A percentile compares a stretch with the other conserved stretches of the same genome.
Conservation (phyloP, 768 basidiomycete genomes). For the Boletus reticuloceps region DNA sequence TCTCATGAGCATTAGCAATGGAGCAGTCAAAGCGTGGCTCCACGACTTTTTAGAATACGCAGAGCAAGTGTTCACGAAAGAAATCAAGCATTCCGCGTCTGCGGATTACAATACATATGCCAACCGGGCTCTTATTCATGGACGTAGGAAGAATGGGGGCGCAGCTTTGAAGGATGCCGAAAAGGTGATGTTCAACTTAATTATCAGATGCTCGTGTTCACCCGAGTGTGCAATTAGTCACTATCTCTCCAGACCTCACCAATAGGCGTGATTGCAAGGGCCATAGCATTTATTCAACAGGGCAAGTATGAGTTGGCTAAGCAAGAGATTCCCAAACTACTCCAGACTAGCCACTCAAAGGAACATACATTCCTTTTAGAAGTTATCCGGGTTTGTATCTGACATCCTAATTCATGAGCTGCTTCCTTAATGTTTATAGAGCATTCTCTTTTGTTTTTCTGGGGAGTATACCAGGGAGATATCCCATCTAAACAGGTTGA, state of each 20-base stretch:
- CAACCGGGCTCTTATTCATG: conserved; percentile 15
- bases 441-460: conserved; percentile 12
- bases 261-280: conserved; percentile 16
- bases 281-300: conserved; percentile 6
- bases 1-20: conserved; percentile 16
- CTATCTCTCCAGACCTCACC: conserved; percentile 6
- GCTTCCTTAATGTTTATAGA: neutral
- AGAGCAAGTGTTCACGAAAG: conserved; percentile 7
- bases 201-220: neutral
- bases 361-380: conserved; percentile 1
- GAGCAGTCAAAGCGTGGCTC: conserved; percentile 19
- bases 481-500: neutral
- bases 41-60: conserved; percentile 7
- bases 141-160: neutral
- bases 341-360: neutral
- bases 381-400: conserved; percentile 9
- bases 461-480: conserved; percentile 4
- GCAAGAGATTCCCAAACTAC: neutral
- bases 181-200: neutral
- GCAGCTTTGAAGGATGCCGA: conserved; percentile 11
- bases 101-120: conserved; percentile 6
- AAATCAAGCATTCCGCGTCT: conserved; percentile 1
- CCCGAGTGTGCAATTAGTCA: conserved; percentile 1
- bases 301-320: neutral
- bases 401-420: neutral